phyloP scores from a whole-genome alignment of 331 rosid species.

The Malus hybrid region DNA sequence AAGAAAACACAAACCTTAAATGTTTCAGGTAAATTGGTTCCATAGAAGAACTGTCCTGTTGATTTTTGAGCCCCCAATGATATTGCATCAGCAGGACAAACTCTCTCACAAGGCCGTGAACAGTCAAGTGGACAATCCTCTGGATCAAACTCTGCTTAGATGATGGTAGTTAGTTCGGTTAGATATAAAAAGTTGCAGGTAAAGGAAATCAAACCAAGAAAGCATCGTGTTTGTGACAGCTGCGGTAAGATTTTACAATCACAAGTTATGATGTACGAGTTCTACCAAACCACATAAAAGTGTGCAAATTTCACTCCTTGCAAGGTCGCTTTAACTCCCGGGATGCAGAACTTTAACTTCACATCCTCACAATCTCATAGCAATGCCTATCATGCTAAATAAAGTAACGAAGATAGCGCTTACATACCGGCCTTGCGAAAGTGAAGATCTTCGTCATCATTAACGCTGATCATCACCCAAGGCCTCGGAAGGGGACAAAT shows the following conservation, averaged over 20 bases:
- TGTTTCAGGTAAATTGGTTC: slow-evolving; percentile 15
- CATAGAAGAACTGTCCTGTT: slow-evolving; percentile 20
- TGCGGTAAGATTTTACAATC: not conserved
- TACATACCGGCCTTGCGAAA: slow-evolving; percentile 79
- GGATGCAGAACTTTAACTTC: too few relatives aligned
- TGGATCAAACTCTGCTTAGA: slow-evolving; percentile 70
- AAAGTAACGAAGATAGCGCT: not conserved
- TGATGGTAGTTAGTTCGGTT: not conserved
- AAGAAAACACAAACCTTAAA: slow-evolving; percentile 22
- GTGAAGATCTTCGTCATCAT: slow-evolving; percentile 89
- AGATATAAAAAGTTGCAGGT: not conserved
- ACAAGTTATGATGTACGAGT: not conserved
- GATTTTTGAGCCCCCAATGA: slow-evolving; percentile 29
- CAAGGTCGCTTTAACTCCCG: too few relatives aligned
- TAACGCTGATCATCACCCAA: slow-evolving; percentile 90
- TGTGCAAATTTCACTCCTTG: not conserved
- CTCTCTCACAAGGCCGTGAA: slow-evolving; percentile 62
- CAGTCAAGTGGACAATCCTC: slow-evolving; percentile 83
- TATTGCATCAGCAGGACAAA: slow-evolving; percentile 93
- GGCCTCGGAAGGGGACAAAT: slow-evolving; percentile 48
- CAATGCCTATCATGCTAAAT: not conserved
- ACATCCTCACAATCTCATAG: not conserved
- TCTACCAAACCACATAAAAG: not conserved
- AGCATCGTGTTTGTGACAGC: not conserved
- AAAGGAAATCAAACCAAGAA: not conserved